Evolutionary conservation across 176 grass and related monocot genomes (phyloP).

Genomic region (Poa pratensis): DNA sequence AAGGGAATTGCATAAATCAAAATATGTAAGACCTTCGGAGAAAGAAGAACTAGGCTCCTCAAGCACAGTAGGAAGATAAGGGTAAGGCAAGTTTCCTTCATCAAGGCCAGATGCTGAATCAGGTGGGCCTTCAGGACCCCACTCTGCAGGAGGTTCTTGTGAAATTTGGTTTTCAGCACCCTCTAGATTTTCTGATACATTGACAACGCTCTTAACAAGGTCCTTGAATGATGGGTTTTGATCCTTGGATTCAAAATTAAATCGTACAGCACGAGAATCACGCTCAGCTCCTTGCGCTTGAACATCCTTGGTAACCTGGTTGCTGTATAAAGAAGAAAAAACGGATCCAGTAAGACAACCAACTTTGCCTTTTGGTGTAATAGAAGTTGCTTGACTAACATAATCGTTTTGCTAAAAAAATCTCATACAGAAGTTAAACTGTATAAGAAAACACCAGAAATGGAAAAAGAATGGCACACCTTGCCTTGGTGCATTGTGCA

Average conservation of each 20-base stretch:
- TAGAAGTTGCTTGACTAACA: background rate
- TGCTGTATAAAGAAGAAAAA: conserved; percentile 37
- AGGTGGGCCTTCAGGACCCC: conserved; percentile 62
- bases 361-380: background rate
- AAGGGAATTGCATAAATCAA: conserved; percentile 23
- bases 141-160: conserved; percentile 71
- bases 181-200: conserved; percentile 60
- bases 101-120: conserved; percentile 63
- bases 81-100: conserved; percentile 60
- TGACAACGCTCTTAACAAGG: conserved; percentile 51
- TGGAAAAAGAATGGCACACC: conserved; percentile 14
- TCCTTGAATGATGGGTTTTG: conserved; percentile 74
- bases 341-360: background rate
- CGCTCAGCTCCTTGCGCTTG: conserved; percentile 33
- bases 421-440: background rate
- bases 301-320: conserved; percentile 40
- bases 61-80: conserved; percentile 87
- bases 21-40: conserved; percentile 72
- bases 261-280: conserved; percentile 52
- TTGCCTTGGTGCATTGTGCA: background rate
- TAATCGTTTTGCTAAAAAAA: background rate
- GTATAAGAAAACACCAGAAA: conserved; percentile 12
- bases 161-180: conserved; percentile 47
- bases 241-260: conserved; percentile 62
- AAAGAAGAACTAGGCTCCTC: conserved; percentile 91